A percentile compares a stretch with the other conserved stretches of the same genome.
phyloP scores from a whole-genome alignment of 2,329 filamentous ascomycete species.

The Tolypocladium album region DNA sequence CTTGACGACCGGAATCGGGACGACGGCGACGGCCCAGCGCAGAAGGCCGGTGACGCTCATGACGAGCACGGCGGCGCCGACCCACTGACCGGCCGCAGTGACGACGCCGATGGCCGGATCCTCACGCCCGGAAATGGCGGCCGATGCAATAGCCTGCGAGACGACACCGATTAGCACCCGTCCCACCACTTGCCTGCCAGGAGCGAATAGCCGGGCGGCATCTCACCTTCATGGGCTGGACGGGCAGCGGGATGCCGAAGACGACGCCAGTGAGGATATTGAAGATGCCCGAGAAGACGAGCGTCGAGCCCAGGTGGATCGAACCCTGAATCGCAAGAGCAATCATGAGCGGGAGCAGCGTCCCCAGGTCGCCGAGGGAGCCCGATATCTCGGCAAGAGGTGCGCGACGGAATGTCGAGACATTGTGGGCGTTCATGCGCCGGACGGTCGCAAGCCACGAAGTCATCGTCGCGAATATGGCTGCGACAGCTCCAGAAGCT shows the following conservation, averaged over 20 bases:
- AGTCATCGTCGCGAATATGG: slow-evolving; percentile 6
- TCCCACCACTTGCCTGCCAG: not conserved
- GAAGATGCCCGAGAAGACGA: slow-evolving; percentile 80
- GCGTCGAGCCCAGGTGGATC: slow-evolving; percentile 71
- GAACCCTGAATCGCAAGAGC: slow-evolving; percentile 69
- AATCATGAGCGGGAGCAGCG: slow-evolving; percentile 79
- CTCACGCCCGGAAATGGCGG: slow-evolving; percentile 66
- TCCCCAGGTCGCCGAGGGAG: slow-evolving; percentile 78
- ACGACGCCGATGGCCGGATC: slow-evolving; percentile 41
- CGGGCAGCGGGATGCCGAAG: slow-evolving; percentile 83
- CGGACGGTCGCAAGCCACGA: slow-evolving; percentile 17
- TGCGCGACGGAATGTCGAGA: slow-evolving; percentile 32
- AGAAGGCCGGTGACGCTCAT: slow-evolving; percentile 75
- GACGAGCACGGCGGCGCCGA: slow-evolving; percentile 60
- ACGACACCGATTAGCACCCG: not conserved
- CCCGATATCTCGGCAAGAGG: slow-evolving; percentile 71
- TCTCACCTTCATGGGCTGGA: slow-evolving; percentile 69
- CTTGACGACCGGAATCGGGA: slow-evolving; percentile 82
- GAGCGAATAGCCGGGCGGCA: not conserved
- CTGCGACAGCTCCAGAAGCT: not conserved
- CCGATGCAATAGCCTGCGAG: slow-evolving; percentile 68
- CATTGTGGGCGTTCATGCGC: slow-evolving; percentile 34
- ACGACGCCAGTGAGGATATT: slow-evolving; percentile 73
- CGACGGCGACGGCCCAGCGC: slow-evolving; percentile 57
- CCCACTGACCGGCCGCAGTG: slow-evolving; percentile 69